Evolutionary conservation across 140 eudicot species (phyloP).

Genomic region (Ambrosia hybrid): DNA sequence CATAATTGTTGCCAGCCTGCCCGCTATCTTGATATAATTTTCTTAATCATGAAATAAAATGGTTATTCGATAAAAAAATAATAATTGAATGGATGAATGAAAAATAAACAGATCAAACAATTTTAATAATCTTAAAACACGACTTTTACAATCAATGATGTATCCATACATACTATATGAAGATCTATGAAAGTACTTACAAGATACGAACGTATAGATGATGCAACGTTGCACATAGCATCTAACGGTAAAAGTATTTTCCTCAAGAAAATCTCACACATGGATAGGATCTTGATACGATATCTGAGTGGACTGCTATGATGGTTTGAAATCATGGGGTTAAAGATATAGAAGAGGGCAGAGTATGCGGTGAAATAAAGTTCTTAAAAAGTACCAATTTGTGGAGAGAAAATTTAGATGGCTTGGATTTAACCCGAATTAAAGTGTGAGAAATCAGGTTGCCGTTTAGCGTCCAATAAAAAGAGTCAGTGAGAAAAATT

Average conservation of each 20-base stretch:
- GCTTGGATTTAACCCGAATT: neutral
- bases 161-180: neutral
- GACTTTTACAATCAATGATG: neutral
- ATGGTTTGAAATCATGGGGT: neutral
- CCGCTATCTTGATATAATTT: too few species aligned
- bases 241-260: neutral
- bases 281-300: neutral
- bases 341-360: neutral
- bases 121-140: neutral
- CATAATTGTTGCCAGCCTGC: neutral
- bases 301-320: neutral
- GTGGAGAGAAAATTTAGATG: neutral
- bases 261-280: neutral
- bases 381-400: neutral
- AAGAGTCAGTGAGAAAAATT: neutral
- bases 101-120: neutral
- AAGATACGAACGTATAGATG: neutral
- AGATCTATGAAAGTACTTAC: neutral
- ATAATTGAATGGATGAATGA: neutral
- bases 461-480: neutral
- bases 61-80: too few species aligned
- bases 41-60: too few species aligned
- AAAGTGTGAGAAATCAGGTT: conserved; percentile 9
- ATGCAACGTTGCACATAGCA: neutral
- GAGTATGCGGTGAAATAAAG: neutral